Percentiles rank a stretch among this genome's conserved stretches.
Evolutionary conservation across 257 asterid species (phyloP).

Genomic region (Solanum gandarillasii): DNA sequence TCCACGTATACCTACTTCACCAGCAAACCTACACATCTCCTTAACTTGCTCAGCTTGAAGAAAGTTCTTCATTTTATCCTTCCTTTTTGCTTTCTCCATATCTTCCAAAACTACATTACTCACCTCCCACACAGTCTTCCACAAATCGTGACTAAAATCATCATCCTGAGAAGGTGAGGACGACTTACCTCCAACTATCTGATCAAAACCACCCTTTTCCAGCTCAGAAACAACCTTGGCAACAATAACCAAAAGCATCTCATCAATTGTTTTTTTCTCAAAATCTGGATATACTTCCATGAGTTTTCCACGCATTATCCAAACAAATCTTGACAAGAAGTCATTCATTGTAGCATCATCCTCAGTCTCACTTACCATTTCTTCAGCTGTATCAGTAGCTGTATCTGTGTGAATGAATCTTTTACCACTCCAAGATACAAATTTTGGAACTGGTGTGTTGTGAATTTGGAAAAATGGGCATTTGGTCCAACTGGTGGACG

Average conservation of each 20-base stretch:
- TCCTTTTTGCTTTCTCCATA: slow-evolving; percentile 75
- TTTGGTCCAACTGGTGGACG: not conserved
- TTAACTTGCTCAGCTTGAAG: slow-evolving; percentile 88
- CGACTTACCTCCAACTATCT: slow-evolving; percentile 11
- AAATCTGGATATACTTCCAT: slow-evolving; percentile 42
- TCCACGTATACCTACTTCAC: slow-evolving; percentile 84
- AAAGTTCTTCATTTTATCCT: slow-evolving; percentile 76
- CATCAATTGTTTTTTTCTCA: slow-evolving; percentile 55
- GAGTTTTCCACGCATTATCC: slow-evolving; percentile 82
- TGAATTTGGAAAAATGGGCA: not conserved
- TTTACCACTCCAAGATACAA: not conserved
- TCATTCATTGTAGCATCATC: slow-evolving; percentile 49
- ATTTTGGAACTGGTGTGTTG: not conserved
- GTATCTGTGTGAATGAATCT: slow-evolving; percentile 34
- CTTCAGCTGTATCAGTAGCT: slow-evolving; percentile 24
- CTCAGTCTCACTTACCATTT: slow-evolving; percentile 18
- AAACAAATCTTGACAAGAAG: slow-evolving; percentile 73
- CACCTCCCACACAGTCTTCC: slow-evolving; percentile 78
- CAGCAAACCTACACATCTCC: slow-evolving; percentile 82
- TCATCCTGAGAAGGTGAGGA: slow-evolving; percentile 28
- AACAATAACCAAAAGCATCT: slow-evolving; percentile 69
- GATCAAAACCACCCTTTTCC: slow-evolving; percentile 56
- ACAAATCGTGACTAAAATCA: slow-evolving; percentile 68
- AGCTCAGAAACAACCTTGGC: slow-evolving; percentile 52
- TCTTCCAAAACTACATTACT: slow-evolving; percentile 65